Base-by-base conservation (phyloP, 179 eudicot species). In the Gypsophila paniculata region DNA sequence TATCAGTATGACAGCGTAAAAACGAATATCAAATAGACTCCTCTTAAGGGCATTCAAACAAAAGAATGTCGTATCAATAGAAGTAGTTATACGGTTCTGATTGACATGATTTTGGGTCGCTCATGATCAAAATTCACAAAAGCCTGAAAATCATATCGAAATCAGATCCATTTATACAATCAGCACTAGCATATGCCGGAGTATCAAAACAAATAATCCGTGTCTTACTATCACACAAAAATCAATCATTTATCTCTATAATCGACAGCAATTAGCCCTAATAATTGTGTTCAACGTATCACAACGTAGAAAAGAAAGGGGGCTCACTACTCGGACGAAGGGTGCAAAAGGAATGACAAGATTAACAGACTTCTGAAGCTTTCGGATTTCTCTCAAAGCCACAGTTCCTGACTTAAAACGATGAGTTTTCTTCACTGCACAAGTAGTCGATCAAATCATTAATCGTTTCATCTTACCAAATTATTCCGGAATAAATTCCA, bases 341-440 rank as follows among this genome's bases (percentile, higher is more conserved):
- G 93, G 93, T 14, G 90, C 90, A 81, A 81, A 81, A 44, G 92
- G 96, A 66, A 90, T 82, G 21, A 88, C 69, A 23, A 78, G 92
- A 0, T 82, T 25, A 5, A 65, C 36, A 13, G 86, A 69, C 79
- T 82, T 90, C 82, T 90, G 92, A 32, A 74, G 74, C 36, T 73
- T 79, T 52, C 96, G 82, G 74, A 90, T 90, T 79, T 90, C 92
- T 38, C 85, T 75, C 65, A 90, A 79, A 18, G 96, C 92, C 29
- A 73, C 84, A 0, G 85, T 81, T 29, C 92, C 96, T 2, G 88
- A 86, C 82, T 74, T 82, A 73, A 32, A 65, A 3, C 85, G 75
- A 18, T 26, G 71, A 2, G 21, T 11, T 73, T 71, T 83, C 67
- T 55, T 76, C 76, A 1, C 66, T 61, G 69, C 69, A 7, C 26